Conservation (phyloP, 768 basidiomycete genomes). For the Termitomyces sp. region DNA sequence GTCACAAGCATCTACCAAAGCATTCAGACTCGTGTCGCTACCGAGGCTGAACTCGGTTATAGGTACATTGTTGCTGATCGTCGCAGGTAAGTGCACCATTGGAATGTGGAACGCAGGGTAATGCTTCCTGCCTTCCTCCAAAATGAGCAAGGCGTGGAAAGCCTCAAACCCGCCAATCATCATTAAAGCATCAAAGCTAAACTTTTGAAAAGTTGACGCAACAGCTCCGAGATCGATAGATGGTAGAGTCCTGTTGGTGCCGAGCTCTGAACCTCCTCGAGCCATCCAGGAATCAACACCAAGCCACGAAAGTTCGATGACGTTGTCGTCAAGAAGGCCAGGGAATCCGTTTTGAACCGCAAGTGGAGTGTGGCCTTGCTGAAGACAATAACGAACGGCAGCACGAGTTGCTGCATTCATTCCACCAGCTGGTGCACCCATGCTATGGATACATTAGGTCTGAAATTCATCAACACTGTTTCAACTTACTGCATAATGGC, state of each 20-base stretch:
- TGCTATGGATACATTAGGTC: conserved; percentile 38
- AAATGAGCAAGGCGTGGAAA: conserved; percentile 69
- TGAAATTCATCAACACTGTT: neutral
- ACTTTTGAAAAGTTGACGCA: conserved; percentile 88
- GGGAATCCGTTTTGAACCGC: conserved; percentile 95
- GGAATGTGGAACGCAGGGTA: conserved; percentile 96
- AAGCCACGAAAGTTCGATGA: conserved; percentile 89
- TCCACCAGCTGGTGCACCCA: conserved; percentile 96
- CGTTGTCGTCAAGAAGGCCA: conserved; percentile 85
- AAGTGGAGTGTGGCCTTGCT: conserved; percentile 87
- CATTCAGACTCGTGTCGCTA: conserved; percentile 94
- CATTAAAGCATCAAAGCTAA: conserved; percentile 71
- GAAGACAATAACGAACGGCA: conserved; percentile 88
- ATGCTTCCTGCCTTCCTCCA: conserved; percentile 74
- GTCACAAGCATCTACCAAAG: conserved; percentile 95
- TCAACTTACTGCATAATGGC: conserved; percentile 82
- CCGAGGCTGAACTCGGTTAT: conserved; percentile 95
- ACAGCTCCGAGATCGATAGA: conserved; percentile 83
- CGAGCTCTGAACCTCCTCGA: conserved; percentile 95
- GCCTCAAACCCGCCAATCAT: conserved; percentile 97
- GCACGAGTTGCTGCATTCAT: conserved; percentile 98
- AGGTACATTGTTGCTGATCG: conserved; percentile 97
- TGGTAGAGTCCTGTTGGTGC: conserved; percentile 90
- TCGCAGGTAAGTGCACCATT: conserved; percentile 93
- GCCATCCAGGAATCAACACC: conserved; percentile 96